Evolutionary conservation across 2,329 filamentous ascomycete genomes (phyloP).

Genomic region (Dothiorella sarmentorum): DNA sequence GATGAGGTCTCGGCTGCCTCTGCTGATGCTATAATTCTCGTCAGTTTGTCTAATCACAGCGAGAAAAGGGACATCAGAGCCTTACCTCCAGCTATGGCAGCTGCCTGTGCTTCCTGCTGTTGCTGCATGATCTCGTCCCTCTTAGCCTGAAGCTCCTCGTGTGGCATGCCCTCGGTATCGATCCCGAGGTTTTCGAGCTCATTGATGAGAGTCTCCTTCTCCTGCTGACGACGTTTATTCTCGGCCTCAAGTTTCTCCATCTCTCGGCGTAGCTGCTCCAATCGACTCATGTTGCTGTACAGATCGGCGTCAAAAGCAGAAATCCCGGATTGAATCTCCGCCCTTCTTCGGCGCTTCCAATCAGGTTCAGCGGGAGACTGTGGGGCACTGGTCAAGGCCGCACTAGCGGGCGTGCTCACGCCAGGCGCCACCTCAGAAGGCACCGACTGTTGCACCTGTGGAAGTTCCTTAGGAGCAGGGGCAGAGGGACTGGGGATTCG

Average conservation of each 20-base stretch:
- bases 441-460: background rate
- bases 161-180: constrained; percentile 46
- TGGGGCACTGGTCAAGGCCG: background rate
- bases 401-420: background rate
- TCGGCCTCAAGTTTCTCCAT: constrained; percentile 42
- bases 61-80: background rate
- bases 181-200: constrained; percentile 49
- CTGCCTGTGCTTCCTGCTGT: constrained; percentile 14
- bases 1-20: background rate
- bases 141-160: constrained; percentile 44
- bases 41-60: background rate
- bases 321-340: constrained; percentile 48
- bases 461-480: background rate
- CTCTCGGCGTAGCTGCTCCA: constrained; percentile 43
- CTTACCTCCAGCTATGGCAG: background rate
- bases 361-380: constrained; percentile 21
- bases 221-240: constrained; percentile 40
- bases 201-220: constrained; percentile 42
- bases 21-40: background rate
- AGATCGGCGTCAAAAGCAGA: constrained; percentile 47
- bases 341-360: constrained; percentile 41
- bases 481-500: background rate
- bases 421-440: background rate
- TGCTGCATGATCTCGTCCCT: constrained; percentile 37
- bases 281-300: constrained; percentile 35